These are phyloP conservation scores for Vaccinium corymbosum DNA, from an alignment of 148 eudicot genomes.

Conservation along the genomic window DNA sequence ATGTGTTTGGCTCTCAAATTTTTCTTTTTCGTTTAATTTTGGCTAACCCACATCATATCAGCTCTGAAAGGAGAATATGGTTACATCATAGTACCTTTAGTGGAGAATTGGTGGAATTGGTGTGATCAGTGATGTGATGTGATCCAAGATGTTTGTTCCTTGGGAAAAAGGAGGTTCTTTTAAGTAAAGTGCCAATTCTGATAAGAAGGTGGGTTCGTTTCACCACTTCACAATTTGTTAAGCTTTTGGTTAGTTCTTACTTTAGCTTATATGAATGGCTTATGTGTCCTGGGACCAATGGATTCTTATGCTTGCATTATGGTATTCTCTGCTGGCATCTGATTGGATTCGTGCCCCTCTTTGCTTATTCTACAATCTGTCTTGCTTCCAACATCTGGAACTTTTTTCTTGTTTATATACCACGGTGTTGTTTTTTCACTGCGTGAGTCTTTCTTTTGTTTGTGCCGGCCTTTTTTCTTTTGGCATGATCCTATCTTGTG, in stretches of 20 bases:
- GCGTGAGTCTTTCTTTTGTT: slow-evolving; percentile 21
- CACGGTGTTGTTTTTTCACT: slow-evolving; percentile 28
- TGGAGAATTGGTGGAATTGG: slow-evolving; percentile 24
- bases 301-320: slow-evolving; percentile 22
- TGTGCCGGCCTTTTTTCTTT: slow-evolving; percentile 19
- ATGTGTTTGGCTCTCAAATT: slow-evolving; percentile 1
- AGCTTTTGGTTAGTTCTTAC: neutral
- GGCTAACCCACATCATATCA: neutral
- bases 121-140: slow-evolving; percentile 11
- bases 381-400: slow-evolving; percentile 8
- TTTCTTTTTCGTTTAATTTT: neutral
- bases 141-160: slow-evolving; percentile 12
- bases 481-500: neutral
- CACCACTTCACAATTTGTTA: slow-evolving; percentile 24
- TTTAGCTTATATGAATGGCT: slow-evolving; percentile 9
- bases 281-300: slow-evolving; percentile 15
- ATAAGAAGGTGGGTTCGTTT: slow-evolving; percentile 20
- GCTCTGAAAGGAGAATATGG: slow-evolving; percentile 11
- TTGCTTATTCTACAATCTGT: slow-evolving; percentile 16
- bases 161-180: slow-evolving; percentile 13
- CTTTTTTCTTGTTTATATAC: slow-evolving; percentile 19
- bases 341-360: slow-evolving; percentile 17
- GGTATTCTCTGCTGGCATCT: neutral
- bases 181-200: slow-evolving; percentile 15
- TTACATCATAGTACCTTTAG: slow-evolving; percentile 15